Base-by-base conservation (phyloP, 164 flowering plant species). In the Platanus orientalis region DNA sequence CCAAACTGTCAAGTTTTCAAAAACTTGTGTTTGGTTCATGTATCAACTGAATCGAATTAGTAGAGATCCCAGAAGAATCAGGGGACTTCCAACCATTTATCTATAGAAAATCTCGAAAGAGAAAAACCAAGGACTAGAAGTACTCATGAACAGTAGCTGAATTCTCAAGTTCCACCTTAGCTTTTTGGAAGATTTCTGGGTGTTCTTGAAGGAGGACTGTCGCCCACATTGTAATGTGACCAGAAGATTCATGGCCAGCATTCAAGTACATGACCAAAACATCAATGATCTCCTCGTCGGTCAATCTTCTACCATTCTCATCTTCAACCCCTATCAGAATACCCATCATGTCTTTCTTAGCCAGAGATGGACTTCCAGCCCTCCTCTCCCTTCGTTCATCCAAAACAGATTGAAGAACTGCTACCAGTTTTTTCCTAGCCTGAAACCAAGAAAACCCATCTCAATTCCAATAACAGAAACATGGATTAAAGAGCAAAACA, bases 171-270 rank as follows among this genome's bases (percentile, higher is more conserved):
- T 6, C 6, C 79, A 89, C 97, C 96, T 86, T 91, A 4, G 96
- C 94, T 75, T 80, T 90, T 52, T 76, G 26, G 10, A 84, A 67
- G 65, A 74, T 17, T 25, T 89, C 84, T 0, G 92, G 96, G 63
- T 95, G 71, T 28, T 81, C 53, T 71, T 90, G 89, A 1, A 95
- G 73, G 57, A 83, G 77, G 64, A 81, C 48, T 29, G 88, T 75
- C 5, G 94, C 89, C 99, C 97, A 92, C 88, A 83, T 90, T 7
- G 76, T 84, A 48, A 77, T 82, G 60, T 95, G 99, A 23, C 85
- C 97, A 3, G 97, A 92, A 56, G 97, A 92, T 77, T 95, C 97
- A 83, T 92, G 97, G 27, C 99, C 97, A 1, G 99, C 96, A 69
- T 87, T 92, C 69, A 95, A 67, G 79, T 95, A 92, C 97, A 90